These are phyloP conservation scores for Claviceps pazoutovae DNA, from an alignment of 2,329 filamentous ascomycete genomes.

Conservation along the genomic window DNA sequence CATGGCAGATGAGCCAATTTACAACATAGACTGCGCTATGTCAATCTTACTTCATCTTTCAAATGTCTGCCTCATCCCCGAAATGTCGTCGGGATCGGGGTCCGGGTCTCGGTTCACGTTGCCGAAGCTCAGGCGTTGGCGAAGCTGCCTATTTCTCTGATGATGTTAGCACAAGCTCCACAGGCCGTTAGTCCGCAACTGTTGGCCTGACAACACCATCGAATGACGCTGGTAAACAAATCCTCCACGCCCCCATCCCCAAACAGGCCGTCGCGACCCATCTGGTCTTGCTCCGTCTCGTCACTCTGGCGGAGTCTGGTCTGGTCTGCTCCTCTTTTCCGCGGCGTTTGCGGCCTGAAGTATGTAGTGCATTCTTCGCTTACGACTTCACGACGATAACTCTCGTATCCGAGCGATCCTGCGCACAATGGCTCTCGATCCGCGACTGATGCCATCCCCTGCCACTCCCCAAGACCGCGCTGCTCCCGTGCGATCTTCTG, in stretches of 20 bases:
- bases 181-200: not conserved
- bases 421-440: conserved; percentile 27
- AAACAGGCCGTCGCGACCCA: not conserved
- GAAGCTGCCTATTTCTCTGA: no score
- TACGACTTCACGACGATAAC: conserved; percentile 26
- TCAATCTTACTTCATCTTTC: no score
- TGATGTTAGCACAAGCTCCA: no score
- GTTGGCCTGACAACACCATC: conserved; percentile 18
- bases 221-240: conserved; percentile 22
- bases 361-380: conserved; percentile 27
- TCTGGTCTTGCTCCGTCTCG: not conserved
- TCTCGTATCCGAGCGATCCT: conserved; percentile 25
- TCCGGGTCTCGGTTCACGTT: no score
- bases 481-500: conserved; percentile 43
- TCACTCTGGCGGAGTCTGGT: not conserved
- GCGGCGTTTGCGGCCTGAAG: conserved; percentile 1
- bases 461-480: conserved; percentile 18
- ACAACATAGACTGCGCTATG: no score
- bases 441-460: conserved; percentile 31
- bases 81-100: no score
- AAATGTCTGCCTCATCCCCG: no score
- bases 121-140: no score
- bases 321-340: not conserved
- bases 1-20: no score
- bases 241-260: conserved; percentile 1